Conservation (phyloP, 2,329 filamentous ascomycete genomes). For the Esteya vermicola region DNA sequence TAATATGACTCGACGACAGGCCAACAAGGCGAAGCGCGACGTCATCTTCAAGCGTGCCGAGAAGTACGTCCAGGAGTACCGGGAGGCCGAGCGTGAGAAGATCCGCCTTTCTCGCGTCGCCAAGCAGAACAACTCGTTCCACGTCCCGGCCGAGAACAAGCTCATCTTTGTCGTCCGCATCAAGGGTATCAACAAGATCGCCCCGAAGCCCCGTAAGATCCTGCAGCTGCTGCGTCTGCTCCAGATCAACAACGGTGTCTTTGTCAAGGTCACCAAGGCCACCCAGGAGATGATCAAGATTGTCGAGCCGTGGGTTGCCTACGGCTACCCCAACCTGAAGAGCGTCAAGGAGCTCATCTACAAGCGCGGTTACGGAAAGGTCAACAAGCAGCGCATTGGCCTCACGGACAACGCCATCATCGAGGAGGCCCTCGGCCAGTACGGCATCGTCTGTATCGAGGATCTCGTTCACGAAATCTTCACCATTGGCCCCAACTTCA, state of each 20-base stretch:
- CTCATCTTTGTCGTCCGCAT: constrained; percentile 97
- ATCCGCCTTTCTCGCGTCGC: constrained; percentile 79
- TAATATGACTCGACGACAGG: constrained; percentile 36
- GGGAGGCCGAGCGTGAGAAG: constrained; percentile 96
- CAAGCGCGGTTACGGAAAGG: constrained; percentile 99
- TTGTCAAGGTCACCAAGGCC: constrained; percentile 94
- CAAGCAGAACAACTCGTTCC: constrained; percentile 86
- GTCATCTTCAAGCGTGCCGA: constrained; percentile 99
- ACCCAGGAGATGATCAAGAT: constrained; percentile 95
- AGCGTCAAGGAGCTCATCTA: constrained; percentile 97
- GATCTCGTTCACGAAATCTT: constrained; percentile 99
- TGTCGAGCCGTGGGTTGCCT: constrained; percentile 97
- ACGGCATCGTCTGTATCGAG: constrained; percentile 98
- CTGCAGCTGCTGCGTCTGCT: constrained; percentile 97
- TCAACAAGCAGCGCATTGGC: constrained; percentile 93
- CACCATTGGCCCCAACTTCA: constrained; percentile 98
- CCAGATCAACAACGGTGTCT: constrained; percentile 99
- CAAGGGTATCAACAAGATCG: constrained; percentile 99
- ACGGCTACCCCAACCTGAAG: constrained; percentile 99
- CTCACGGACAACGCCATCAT: constrained; percentile 97
- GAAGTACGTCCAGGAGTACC: constrained; percentile 99
- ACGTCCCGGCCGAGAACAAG: constrained; percentile 88
- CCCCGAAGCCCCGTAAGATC: constrained; percentile 99
- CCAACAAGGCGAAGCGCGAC: constrained; percentile 96
- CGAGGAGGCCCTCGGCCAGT: constrained; percentile 92